Base-by-base conservation (phyloP, 1,139 yeast genomes). In the Nakaseomyces uthaithaninus region DNA sequence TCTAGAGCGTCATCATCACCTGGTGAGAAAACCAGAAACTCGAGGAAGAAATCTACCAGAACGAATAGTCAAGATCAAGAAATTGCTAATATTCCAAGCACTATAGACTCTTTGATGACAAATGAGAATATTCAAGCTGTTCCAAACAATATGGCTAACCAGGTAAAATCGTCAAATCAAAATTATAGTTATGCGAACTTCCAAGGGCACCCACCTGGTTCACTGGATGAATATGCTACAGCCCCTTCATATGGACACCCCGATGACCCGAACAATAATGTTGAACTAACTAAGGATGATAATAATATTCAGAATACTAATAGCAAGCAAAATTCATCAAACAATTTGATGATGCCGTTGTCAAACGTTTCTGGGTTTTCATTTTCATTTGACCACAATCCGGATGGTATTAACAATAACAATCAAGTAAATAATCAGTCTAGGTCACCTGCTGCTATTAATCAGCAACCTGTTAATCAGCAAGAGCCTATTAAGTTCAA, bases 401-500 rank as follows among this genome's bases (percentile, higher is more conserved):
- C 25, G 11, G 25, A 31, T 6, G 25, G 8, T n/a, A 6, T 20
- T 9, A 12, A 11, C 25, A 31, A 31, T 20, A 20, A 11, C 10
- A 19, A 19, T n/a, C 35, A 31, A 4, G 16, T 20, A 16, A 31
- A 31, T 6, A 14, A 31, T 11, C 35, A 31, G 20, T 20, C 25
- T 5, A 17, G 23, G 18, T 23, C 20, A 18, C 33, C 12, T 11
- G 20, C 33, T 12, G 10, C 24, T 20, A 31, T 31, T 15, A 20
- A 20, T 19, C 35, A 31, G 15, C 25, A 11, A 12, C 17, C 35
- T 4, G 35, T 31, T 4, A 31, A 31, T 18, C 39, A 27, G 9
- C 42, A 40, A 30, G 41, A 34, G 17, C 36, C 22, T 18, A 33
- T 41, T 3, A 33, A 30, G 16, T 43, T 43, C 23, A 43, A 43